Evolutionary conservation across 23 red algal genomes (phyloP).

Genomic region (Gracilaria caudata): DNA sequence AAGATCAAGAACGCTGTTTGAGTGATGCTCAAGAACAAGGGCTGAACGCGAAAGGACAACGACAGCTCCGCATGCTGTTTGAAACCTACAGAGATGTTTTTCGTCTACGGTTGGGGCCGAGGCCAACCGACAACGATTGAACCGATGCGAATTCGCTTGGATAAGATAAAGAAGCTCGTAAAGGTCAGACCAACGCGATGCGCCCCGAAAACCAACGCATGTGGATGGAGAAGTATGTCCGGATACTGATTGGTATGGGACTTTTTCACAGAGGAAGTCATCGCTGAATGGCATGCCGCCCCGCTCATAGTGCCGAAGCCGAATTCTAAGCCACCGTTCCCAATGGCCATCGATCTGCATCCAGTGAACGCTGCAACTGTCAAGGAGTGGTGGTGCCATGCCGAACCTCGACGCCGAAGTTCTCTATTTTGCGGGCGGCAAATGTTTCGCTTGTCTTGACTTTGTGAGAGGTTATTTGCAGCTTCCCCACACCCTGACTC

Average conservation of each 20-base stretch:
- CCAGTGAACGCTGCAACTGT: constrained; percentile 34
- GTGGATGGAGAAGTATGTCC: constrained; percentile 29
- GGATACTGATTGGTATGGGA: constrained; percentile 1
- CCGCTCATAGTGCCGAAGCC: constrained; percentile 37
- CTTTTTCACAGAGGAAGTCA: neutral
- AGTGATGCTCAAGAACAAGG: neutral
- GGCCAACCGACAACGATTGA: neutral
- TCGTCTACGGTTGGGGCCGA: constrained; percentile 2
- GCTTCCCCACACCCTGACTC: constrained; percentile 31
- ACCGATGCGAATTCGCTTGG: constrained; percentile 13
- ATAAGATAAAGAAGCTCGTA: neutral
- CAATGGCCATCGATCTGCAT: constrained; percentile 14
- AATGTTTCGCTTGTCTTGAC: constrained; percentile 33
- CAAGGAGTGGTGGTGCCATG: constrained; percentile 35
- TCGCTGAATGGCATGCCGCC: constrained; percentile 33
- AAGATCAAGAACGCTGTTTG: neutral
- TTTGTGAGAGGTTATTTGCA: constrained; percentile 46
- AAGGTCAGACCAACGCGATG: constrained; percentile 25
- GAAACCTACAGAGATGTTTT: neutral
- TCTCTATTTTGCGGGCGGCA: constrained; percentile 27
- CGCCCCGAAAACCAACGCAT: neutral
- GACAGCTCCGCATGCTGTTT: neutral
- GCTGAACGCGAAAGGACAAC: neutral
- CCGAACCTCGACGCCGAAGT: constrained; percentile 52
- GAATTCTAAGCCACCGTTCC: neutral